phyloP scores from a whole-genome alignment of 768 basidiomycete genomes.

The Paxillus ammoniavirescens region DNA sequence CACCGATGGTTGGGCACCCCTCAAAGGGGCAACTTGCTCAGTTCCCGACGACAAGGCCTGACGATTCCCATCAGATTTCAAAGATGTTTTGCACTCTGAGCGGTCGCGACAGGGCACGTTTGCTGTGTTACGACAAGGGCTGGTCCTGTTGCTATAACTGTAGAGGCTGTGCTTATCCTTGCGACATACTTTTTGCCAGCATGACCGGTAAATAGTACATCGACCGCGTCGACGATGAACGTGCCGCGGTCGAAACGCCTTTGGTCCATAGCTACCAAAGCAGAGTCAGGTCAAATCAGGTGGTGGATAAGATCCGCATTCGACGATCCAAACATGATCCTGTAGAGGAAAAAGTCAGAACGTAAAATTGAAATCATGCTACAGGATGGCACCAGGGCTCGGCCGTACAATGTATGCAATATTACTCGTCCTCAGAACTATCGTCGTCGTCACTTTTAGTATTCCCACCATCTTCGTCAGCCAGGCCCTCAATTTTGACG shows the following conservation, averaged over 20 bases:
- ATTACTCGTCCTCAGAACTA: conserved; percentile 31
- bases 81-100: conserved; percentile 10
- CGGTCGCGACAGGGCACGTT: conserved; percentile 15
- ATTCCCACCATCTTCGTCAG: conserved; percentile 24
- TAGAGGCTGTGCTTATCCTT: conserved; percentile 17
- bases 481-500: conserved; percentile 63
- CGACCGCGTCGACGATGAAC: not conserved
- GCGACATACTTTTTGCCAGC: not conserved
- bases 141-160: conserved; percentile 18
- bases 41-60: conserved; percentile 14
- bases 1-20: conserved; percentile 3
- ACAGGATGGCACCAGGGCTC: conserved; percentile 33
- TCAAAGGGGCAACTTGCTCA: conserved; percentile 11
- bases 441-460: conserved; percentile 27
- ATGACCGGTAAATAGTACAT: not conserved
- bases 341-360: conserved; percentile 13
- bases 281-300: not conserved
- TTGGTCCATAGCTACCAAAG: too few relatives aligned
- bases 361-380: conserved; percentile 24
- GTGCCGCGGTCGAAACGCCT: not conserved
- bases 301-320: conserved; percentile 2
- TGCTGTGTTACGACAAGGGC: conserved; percentile 12
- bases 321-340: conserved; percentile 9
- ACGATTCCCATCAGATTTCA: conserved; percentile 15
- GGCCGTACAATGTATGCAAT: conserved; percentile 23